Percentiles rank a stretch among this genome's conserved stretches.
phyloP scores from a whole-genome alignment of 805 yeast genomes.

The Torulaspora delbrueckii region DNA sequence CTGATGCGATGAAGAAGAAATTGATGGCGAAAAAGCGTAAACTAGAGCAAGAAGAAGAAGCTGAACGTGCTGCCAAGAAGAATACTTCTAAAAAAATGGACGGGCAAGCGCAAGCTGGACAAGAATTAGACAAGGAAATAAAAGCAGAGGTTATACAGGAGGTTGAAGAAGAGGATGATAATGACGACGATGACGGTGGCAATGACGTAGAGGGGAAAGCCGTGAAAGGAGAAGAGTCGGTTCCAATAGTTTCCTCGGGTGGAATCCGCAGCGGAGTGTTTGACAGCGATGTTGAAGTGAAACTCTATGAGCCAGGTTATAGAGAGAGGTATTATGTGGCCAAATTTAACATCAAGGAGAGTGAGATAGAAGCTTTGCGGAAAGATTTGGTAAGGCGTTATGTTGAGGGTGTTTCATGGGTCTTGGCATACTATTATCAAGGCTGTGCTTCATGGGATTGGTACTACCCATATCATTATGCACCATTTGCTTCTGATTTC shows the following conservation, averaged over 20 bases:
- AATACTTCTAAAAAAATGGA: constrained; percentile 16
- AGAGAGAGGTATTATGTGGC: constrained; percentile 70
- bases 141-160: constrained; percentile 15
- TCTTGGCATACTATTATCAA: constrained; percentile 84
- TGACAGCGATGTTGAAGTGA: constrained; percentile 50
- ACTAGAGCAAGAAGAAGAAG: constrained; percentile 25
- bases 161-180: constrained; percentile 16
- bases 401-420: constrained; percentile 98
- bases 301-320: constrained; percentile 85
- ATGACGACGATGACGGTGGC: constrained; percentile 14
- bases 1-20: constrained; percentile 41
- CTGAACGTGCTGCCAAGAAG: constrained; percentile 10
- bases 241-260: constrained; percentile 28
- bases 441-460: constrained; percentile 99
- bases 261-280: constrained; percentile 34
- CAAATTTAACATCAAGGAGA: constrained; percentile 59
- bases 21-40: constrained; percentile 29
- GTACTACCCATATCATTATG: constrained; percentile 96
- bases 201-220: constrained; percentile 20
- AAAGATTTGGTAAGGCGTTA: constrained; percentile 64
- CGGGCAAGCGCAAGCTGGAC: not conserved
- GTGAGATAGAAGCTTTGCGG: constrained; percentile 50
- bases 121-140: constrained; percentile 10
- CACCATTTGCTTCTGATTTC: constrained; percentile 94
- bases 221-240: constrained; percentile 14